These are phyloP conservation scores for Aspergillus niger DNA, from an alignment of 2,329 filamentous ascomycete genomes.

Conservation along the genomic window DNA sequence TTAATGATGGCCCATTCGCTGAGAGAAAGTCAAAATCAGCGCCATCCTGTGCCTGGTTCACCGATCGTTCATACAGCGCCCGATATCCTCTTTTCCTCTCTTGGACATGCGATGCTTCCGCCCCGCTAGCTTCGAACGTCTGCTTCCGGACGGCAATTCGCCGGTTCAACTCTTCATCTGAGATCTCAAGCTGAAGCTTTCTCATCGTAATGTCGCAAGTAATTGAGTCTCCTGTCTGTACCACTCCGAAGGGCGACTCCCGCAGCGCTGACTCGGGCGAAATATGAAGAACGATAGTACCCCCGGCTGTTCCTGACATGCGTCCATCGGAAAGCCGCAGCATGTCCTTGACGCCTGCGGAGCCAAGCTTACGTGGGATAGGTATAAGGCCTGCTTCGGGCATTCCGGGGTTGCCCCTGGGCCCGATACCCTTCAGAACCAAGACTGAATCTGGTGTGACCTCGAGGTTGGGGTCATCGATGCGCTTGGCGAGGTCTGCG, in stretches of 20 bases:
- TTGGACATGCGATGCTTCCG: slow-evolving; percentile 5
- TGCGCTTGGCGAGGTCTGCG: slow-evolving; percentile 48
- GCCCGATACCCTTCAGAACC: slow-evolving; percentile 53
- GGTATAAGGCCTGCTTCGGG: slow-evolving; percentile 56
- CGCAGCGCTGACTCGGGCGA: slow-evolving; percentile 54
- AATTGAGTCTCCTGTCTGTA: slow-evolving; percentile 53
- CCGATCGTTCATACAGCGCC: slow-evolving; percentile 45
- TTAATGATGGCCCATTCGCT: slow-evolving; percentile 22
- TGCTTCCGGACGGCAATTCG: slow-evolving; percentile 34
- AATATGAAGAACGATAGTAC: slow-evolving; percentile 57
- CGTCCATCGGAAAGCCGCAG: slow-evolving; percentile 56
- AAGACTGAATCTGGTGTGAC: slow-evolving; percentile 51
- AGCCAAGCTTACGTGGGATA: slow-evolving; percentile 52
- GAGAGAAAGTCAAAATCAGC: slow-evolving; percentile 45
- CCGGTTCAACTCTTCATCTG: slow-evolving; percentile 43
- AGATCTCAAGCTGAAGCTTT: slow-evolving; percentile 45
- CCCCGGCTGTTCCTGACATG: slow-evolving; percentile 59
- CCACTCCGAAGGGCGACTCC: slow-evolving; percentile 51
- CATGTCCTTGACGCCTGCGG: slow-evolving; percentile 55
- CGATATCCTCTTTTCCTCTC: slow-evolving; percentile 41
- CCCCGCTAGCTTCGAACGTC: background rate
- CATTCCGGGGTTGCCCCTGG: slow-evolving; percentile 56
- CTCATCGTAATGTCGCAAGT: slow-evolving; percentile 49
- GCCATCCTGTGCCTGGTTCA: slow-evolving; percentile 46
- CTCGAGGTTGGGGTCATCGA: slow-evolving; percentile 49